Percentiles rank a stretch among this genome's conserved stretches.
phyloP scores from a whole-genome alignment of 148 eudicot species.

The Gaultheria prostrata region DNA sequence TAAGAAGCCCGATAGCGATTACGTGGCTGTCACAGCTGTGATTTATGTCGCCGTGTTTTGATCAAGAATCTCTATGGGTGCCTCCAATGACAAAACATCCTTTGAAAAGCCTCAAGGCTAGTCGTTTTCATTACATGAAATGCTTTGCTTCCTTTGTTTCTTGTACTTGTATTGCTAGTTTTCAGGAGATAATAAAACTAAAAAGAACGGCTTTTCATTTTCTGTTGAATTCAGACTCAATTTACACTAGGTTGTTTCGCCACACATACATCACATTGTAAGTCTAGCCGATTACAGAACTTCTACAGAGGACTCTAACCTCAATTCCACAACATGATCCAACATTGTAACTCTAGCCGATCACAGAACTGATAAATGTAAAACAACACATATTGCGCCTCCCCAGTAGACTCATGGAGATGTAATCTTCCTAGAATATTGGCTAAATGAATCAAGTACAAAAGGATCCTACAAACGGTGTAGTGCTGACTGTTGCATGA shows the following conservation, averaged over 20 bases:
- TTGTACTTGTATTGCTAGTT: not conserved
- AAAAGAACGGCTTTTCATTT: not conserved
- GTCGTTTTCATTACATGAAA: not conserved
- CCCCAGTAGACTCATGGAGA: not conserved
- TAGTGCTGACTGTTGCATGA: not conserved
- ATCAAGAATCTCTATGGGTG: slow-evolving; percentile 13
- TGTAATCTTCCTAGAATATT: not conserved
- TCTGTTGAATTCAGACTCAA: not conserved
- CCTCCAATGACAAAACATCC: slow-evolving; percentile 12
- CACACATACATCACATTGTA: not conserved
- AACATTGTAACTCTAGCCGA: not conserved
- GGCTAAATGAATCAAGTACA: not conserved
- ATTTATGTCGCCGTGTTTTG: slow-evolving; percentile 12
- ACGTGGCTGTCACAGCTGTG: slow-evolving; percentile 62
- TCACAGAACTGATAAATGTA: too few species aligned
- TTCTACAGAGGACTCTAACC: not conserved
- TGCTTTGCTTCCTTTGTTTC: not conserved
- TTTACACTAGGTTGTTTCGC: not conserved
- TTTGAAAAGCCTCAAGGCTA: not conserved
- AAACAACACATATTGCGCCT: too few species aligned
- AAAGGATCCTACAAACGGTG: not conserved
- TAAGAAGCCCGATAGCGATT: slow-evolving; percentile 71
- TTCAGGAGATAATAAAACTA: not conserved
- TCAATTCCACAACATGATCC: not conserved
- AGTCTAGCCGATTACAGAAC: not conserved